Evolutionary conservation across 2,329 filamentous ascomycete species (phyloP).

Genomic region (Aspergillus sp.): DNA sequence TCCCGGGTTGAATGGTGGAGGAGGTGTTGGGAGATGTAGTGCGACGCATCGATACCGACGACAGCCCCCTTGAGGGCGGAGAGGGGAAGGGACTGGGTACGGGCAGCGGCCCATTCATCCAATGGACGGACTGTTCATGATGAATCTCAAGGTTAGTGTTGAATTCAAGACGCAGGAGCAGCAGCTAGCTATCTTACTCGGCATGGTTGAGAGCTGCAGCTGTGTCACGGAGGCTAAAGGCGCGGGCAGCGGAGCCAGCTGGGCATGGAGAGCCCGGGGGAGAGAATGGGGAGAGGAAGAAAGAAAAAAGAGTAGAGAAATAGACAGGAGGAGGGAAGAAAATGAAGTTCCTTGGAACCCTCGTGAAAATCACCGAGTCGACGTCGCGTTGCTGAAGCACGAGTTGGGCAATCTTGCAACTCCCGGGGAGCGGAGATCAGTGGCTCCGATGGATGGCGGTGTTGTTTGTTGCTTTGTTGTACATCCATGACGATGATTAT

Average conservation of each 20-base stretch:
- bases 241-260: conserved; percentile 18
- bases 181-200: conserved; percentile 23
- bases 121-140: conserved; percentile 42
- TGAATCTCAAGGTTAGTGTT: conserved; percentile 1
- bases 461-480: too few species aligned
- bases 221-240: conserved; percentile 12
- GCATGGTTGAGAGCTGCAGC: conserved; percentile 28
- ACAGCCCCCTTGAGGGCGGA: conserved; percentile 68
- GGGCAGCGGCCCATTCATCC: conserved; percentile 53
- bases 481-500: too few species aligned
- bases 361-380: neutral
- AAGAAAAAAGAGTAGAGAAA: neutral
- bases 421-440: conserved; percentile 2
- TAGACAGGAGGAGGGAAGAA: neutral
- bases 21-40: conserved; percentile 79
- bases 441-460: neutral
- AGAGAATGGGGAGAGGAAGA: conserved; percentile 3
- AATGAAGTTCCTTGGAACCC: neutral
- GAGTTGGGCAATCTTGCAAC: conserved; percentile 3
- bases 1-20: conserved; percentile 68
- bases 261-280: conserved; percentile 21
- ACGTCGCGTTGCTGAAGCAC: neutral
- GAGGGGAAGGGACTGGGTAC: conserved; percentile 57
- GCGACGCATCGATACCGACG: conserved; percentile 82
- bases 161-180: conserved; percentile 1